A percentile compares a stretch with the other conserved stretches of the same genome.
Conservation (phyloP, 495 filamentous ascomycete genomes). For the Lasiosphaeriaceae sp. region DNA sequence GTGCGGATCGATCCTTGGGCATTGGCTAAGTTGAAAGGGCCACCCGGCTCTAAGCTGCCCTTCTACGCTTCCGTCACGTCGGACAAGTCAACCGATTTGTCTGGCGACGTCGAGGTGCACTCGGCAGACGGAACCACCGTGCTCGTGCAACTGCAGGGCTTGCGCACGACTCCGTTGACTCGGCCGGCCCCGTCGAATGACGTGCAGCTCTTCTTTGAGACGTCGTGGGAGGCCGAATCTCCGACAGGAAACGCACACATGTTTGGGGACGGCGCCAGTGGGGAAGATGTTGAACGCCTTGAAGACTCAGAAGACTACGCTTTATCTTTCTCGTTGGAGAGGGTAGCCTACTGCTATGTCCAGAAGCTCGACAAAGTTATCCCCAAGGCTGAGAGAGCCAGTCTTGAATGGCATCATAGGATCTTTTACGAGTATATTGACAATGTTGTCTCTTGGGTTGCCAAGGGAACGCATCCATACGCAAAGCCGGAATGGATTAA, state of each 20-base stretch:
- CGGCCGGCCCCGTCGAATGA: constrained; percentile 10
- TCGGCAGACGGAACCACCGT: not conserved
- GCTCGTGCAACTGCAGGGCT: constrained; percentile 17
- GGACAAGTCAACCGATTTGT: not conserved
- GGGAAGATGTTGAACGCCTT: not conserved
- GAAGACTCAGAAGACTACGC: not conserved
- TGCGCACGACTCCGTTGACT: constrained; percentile 7
- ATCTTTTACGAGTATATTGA: constrained; percentile 10
- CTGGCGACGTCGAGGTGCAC: constrained; percentile 13
- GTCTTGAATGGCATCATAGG: constrained; percentile 6
- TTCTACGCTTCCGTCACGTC: not conserved
- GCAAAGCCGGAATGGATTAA: constrained; percentile 7
- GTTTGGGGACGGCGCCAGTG: no score
- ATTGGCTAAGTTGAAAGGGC: not conserved
- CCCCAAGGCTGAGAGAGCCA: constrained; percentile 1
- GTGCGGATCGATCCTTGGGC: constrained; percentile 16
- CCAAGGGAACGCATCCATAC: constrained; percentile 4
- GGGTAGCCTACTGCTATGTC: constrained; percentile 13
- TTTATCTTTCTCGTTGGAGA: constrained; percentile 6
- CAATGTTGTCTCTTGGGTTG: constrained; percentile 1
- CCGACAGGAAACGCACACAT: not conserved
- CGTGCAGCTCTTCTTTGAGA: constrained; percentile 10
- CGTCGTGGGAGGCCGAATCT: constrained; percentile 1
- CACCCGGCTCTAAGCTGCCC: not conserved
- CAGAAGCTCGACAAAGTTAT: not conserved